A percentile compares a stretch with the other conserved stretches of the same genome.
Evolutionary conservation across 768 basidiomycete species (phyloP).

Genomic region (Termitomyces sp.): DNA sequence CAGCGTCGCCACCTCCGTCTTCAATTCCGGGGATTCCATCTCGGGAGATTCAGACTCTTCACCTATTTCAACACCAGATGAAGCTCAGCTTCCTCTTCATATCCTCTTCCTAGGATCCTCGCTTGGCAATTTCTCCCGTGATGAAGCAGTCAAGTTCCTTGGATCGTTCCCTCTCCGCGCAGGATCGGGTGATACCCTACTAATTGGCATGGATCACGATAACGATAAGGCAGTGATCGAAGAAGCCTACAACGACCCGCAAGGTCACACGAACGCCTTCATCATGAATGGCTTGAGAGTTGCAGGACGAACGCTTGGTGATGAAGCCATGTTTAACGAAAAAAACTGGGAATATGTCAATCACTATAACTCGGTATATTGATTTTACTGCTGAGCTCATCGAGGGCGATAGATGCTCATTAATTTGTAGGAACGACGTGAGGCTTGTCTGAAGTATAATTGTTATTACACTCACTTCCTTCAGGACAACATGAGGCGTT

Average conservation of each 20-base stretch:
- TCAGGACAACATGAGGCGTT: constrained; percentile 83
- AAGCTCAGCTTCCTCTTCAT: constrained; percentile 56
- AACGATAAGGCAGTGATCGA: constrained; percentile 71
- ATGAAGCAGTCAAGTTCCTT: constrained; percentile 70
- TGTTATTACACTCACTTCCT: background rate
- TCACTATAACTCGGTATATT: constrained; percentile 37
- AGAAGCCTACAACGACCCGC: constrained; percentile 79
- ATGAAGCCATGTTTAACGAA: constrained; percentile 59
- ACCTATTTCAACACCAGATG: constrained; percentile 46
- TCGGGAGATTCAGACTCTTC: constrained; percentile 22
- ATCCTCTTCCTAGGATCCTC: constrained; percentile 91
- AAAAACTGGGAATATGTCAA: constrained; percentile 80
- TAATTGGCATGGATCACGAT: constrained; percentile 90
- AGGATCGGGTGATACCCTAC: constrained; percentile 73
- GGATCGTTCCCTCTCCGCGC: constrained; percentile 73
- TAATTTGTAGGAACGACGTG: constrained; percentile 15
- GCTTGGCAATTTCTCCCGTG: constrained; percentile 82
- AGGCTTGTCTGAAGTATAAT: background rate
- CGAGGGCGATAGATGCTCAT: background rate
- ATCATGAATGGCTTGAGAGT: constrained; percentile 82
- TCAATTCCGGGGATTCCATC: constrained; percentile 20
- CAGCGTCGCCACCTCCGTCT: constrained; percentile 21
- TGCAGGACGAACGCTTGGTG: constrained; percentile 65
- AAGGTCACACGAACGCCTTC: constrained; percentile 69
- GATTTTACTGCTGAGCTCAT: background rate